Evolutionary conservation across 345 rosid species (phyloP).

Genomic region (Salix suchowensis): DNA sequence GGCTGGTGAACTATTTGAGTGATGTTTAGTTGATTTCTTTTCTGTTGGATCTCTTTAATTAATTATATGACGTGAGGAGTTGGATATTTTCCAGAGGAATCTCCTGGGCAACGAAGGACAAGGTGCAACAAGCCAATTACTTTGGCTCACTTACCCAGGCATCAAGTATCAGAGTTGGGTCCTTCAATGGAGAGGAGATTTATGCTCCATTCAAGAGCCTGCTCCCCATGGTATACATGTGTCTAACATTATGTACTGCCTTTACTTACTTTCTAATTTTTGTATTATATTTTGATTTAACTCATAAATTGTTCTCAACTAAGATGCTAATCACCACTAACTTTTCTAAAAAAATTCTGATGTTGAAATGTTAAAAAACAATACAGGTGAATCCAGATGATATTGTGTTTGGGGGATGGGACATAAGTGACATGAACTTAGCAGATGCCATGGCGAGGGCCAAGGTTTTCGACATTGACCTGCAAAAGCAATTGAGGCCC

Average conservation of each 20-base stretch:
- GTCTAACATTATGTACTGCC: background rate
- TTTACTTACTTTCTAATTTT: background rate
- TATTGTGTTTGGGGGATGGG: slow-evolving; percentile 97
- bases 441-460: slow-evolving; percentile 98
- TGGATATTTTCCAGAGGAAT: slow-evolving; percentile 55
- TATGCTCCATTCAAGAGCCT: slow-evolving; percentile 97
- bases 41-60: background rate
- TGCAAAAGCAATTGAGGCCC: slow-evolving; percentile 90
- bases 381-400: slow-evolving; percentile 85
- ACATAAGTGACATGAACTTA: slow-evolving; percentile 89
- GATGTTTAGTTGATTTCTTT: background rate
- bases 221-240: slow-evolving; percentile 70
- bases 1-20: background rate
- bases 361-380: background rate
- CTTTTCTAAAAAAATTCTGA: background rate
- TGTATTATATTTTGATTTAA: background rate
- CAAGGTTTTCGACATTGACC: slow-evolving; percentile 80
- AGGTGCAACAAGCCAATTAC: slow-evolving; percentile 91
- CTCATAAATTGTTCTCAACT: background rate
- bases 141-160: slow-evolving; percentile 97
- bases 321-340: background rate
- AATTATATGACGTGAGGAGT: background rate
- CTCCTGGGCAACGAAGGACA: slow-evolving; percentile 99
- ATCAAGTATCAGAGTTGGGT: slow-evolving; percentile 84
- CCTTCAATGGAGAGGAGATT: slow-evolving; percentile 94